Evolutionary conservation across 1,284 basidiomycete genomes (phyloP).

Genomic region (Gymnopus androsaceus): DNA sequence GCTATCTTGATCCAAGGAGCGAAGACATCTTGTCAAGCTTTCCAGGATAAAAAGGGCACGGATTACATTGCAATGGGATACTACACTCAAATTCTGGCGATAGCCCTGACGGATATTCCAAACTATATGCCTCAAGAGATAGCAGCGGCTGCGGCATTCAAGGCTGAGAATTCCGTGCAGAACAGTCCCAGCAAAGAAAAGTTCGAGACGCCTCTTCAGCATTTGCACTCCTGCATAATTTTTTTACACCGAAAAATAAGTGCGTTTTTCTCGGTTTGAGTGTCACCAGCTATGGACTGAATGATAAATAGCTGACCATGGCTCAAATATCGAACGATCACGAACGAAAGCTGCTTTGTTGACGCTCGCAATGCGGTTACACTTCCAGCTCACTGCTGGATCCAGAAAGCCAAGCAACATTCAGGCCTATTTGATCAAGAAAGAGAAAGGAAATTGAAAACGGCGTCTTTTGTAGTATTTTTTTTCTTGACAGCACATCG

Average conservation of each 20-base stretch:
- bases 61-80: conserved; percentile 61
- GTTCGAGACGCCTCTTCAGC: conserved; percentile 1
- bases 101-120: conserved; percentile 57
- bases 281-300: background rate
- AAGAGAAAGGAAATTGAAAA: too few relatives aligned
- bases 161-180: background rate
- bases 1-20: conserved; percentile 38
- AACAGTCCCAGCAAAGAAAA: conserved; percentile 15
- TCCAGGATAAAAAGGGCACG: conserved; percentile 48
- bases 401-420: background rate
- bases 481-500: too few relatives aligned
- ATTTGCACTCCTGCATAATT: conserved; percentile 1
- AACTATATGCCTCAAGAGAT: conserved; percentile 55
- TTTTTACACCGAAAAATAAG: conserved; percentile 13
- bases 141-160: background rate
- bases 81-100: conserved; percentile 54
- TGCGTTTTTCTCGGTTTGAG: background rate
- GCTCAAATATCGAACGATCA: conserved; percentile 13
- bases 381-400: conserved; percentile 13
- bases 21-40: conserved; percentile 34
- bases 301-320: conserved; percentile 3
- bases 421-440: background rate
- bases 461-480: too few relatives aligned
- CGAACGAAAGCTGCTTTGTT: conserved; percentile 16
- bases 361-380: conserved; percentile 12